Conservation (phyloP, 805 yeast species). For the Starmerella gropengiesseri region DNA sequence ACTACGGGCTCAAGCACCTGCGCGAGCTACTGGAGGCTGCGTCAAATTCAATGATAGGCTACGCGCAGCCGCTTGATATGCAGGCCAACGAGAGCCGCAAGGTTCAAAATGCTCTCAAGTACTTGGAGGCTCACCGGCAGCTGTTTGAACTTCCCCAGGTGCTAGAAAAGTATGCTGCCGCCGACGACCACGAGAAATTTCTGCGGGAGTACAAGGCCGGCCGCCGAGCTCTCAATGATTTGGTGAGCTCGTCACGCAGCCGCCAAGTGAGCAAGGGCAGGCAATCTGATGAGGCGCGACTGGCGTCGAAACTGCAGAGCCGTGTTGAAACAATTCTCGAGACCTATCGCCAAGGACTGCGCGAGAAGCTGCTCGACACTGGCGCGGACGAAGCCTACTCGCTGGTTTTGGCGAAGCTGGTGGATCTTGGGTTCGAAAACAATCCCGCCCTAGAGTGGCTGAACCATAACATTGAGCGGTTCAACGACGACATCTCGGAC, state of each 20-base stretch:
- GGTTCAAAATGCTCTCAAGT: conserved; percentile 39
- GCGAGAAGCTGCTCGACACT: conserved; percentile 37
- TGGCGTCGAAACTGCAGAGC: conserved; percentile 45
- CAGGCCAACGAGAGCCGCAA: conserved; percentile 40
- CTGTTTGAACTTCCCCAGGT: conserved; percentile 49
- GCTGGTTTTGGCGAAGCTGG: conserved; percentile 39
- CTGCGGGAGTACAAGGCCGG: conserved; percentile 49
- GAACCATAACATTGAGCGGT: conserved; percentile 37
- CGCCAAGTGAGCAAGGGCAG: conserved; percentile 18
- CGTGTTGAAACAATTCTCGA: conserved; percentile 46
- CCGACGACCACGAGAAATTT: conserved; percentile 47
- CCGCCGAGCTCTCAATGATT: conserved; percentile 27
- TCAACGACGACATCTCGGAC: conserved; percentile 27
- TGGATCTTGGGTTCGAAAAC: conserved; percentile 52
- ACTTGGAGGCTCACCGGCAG: conserved; percentile 42
- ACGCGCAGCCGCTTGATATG: conserved; percentile 50
- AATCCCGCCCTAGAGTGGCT: conserved; percentile 61
- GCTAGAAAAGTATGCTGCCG: conserved; percentile 35
- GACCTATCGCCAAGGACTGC: conserved; percentile 42
- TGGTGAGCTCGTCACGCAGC: conserved; percentile 19
- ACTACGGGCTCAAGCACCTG: conserved; percentile 31
- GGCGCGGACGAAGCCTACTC: conserved; percentile 30
- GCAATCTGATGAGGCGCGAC: conserved; percentile 20
- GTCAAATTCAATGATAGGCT: conserved; percentile 41
- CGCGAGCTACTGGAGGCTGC: conserved; percentile 37